Percentiles rank a stretch among this genome's conserved stretches.
phyloP scores from a whole-genome alignment of 208 protist genomes.

The Vickermania spadyakhi region DNA sequence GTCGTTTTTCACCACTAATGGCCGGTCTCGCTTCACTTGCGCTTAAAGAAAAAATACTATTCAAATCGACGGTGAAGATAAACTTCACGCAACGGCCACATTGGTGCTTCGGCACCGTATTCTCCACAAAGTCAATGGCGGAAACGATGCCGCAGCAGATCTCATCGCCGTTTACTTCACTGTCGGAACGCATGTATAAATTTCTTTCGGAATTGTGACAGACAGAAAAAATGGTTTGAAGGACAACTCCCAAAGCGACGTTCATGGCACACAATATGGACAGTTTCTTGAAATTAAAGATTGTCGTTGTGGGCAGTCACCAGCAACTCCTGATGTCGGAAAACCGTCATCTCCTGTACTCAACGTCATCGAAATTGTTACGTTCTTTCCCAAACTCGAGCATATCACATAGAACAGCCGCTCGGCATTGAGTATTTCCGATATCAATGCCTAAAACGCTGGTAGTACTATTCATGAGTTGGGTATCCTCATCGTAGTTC shows the following conservation, averaged over 20 bases:
- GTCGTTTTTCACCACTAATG: no score
- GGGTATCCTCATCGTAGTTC: no score
- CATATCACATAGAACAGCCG: not conserved
- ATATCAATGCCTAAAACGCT: not conserved
- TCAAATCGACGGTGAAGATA: no score
- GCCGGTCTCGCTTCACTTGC: no score
- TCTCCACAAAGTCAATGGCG: no score
- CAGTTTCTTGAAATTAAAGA: not conserved
- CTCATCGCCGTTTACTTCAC: no score
- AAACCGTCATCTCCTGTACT: not conserved
- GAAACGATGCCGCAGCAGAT: no score
- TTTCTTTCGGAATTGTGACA: no score
- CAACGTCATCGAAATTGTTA: not conserved
- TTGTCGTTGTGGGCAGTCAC: constrained; percentile 1
- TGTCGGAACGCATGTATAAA: no score
- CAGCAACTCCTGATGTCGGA: constrained; percentile 5
- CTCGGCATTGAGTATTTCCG: not conserved
- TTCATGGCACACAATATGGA: not conserved
- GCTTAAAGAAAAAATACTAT: no score
- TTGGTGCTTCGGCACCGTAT: no score
- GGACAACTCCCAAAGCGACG: not conserved
- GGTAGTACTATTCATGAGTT: not conserved
- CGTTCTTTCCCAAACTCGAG: not conserved
- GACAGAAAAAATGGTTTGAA: not conserved
- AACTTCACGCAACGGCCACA: no score